Evolutionary conservation across 768 basidiomycete species (phyloP).

Genomic region (Asterophora parasitica): DNA sequence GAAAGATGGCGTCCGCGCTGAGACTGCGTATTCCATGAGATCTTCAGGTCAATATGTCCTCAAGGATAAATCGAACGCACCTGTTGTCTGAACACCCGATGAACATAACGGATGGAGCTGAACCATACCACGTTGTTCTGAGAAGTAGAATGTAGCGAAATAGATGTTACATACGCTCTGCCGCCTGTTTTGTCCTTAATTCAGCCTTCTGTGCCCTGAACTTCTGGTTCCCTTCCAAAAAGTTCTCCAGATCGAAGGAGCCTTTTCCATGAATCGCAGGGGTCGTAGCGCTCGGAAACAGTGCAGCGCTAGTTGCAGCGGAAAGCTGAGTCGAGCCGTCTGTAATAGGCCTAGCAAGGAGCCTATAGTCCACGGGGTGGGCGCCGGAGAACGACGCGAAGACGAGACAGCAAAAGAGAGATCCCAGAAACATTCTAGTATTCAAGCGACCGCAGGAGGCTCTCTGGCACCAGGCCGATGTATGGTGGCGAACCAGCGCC

Average conservation of each 20-base stretch:
- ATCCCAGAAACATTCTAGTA: slow-evolving; percentile 7
- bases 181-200: slow-evolving; percentile 1
- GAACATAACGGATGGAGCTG: slow-evolving; percentile 34
- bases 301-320: background rate
- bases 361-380: slow-evolving; percentile 6
- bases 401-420: slow-evolving; percentile 12
- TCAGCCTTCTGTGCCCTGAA: slow-evolving; percentile 7
- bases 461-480: slow-evolving; percentile 28
- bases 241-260: slow-evolving; percentile 4
- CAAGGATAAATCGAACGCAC: slow-evolving; percentile 12
- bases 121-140: background rate
- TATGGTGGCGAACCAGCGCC: slow-evolving; percentile 30
- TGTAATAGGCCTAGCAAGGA: background rate
- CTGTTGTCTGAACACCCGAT: slow-evolving; percentile 33
- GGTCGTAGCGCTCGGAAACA: background rate
- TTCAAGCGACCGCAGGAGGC: background rate
- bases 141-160: background rate
- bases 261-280: background rate
- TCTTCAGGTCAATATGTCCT: no score
- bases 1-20: slow-evolving; percentile 23
- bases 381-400: slow-evolving; percentile 8
- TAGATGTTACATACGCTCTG: slow-evolving; percentile 5
- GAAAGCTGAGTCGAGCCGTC: background rate
- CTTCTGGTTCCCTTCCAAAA: slow-evolving; percentile 10
- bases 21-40: background rate